Percentiles rank a stretch among this genome's conserved stretches.
Conservation (phyloP, 2,329 filamentous ascomycete species). For the Herpotrichia juniperi region DNA sequence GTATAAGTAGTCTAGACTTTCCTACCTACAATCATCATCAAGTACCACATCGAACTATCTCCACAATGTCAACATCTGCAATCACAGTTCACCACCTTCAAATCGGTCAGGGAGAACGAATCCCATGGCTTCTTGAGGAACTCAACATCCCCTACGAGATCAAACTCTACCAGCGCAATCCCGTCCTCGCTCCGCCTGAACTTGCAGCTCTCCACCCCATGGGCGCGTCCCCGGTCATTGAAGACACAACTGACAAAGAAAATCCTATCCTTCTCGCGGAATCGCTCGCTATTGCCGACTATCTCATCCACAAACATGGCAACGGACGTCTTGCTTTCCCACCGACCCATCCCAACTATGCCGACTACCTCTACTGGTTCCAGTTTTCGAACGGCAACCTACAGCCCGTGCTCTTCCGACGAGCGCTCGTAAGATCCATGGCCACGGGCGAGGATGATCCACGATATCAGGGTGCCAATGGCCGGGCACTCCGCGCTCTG, state of each 20-base stretch:
- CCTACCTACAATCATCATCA: neutral
- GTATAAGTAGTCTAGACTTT: neutral
- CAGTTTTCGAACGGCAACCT: conserved; percentile 58
- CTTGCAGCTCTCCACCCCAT: conserved; percentile 46
- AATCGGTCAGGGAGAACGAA: conserved; percentile 66
- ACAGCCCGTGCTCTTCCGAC: conserved; percentile 44
- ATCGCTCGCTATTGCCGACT: conserved; percentile 65
- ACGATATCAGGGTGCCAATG: conserved; percentile 40
- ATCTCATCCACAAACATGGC: conserved; percentile 61
- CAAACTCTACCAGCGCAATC: conserved; percentile 53
- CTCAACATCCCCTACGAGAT: conserved; percentile 62
- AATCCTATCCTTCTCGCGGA: conserved; percentile 63
- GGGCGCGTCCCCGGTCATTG: conserved; percentile 65
- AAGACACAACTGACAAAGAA: conserved; percentile 54
- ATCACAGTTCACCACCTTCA: conserved; percentile 47
- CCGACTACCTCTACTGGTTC: conserved; percentile 70
- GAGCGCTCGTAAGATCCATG: conserved; percentile 36
- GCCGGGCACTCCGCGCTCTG: conserved; percentile 49
- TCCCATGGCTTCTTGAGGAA: conserved; percentile 70
- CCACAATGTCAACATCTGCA: conserved; percentile 11
- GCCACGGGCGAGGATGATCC: conserved; percentile 35
- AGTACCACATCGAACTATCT: neutral
- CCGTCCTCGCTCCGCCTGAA: conserved; percentile 47
- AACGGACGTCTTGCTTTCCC: conserved; percentile 55
- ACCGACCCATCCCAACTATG: conserved; percentile 57